Evolutionary conservation across 1,139 yeast genomes (phyloP), one percentile per base, ranked within the genome.

Genomic region (Yamadazyma oceani): DNA sequence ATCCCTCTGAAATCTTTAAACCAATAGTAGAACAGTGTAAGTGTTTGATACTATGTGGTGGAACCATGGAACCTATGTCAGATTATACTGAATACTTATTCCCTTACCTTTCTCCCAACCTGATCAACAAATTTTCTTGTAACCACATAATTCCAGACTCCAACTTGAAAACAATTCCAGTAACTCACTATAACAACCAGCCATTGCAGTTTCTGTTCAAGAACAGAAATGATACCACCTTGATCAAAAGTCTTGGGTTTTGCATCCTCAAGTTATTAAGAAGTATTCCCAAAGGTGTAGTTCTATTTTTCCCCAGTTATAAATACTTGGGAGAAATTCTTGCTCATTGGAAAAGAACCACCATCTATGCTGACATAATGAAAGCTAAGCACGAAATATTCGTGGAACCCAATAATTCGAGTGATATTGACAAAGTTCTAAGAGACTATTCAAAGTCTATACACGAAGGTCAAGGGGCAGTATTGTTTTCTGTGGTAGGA

Each of bases 11-110:
- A 36, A 67, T 79, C 2, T 88, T 90, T 54, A 69, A 71, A 42
- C 82, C 80, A 10, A 68, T 90, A 2, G 78, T 87, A 0, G 77
- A 78, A 5, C 75, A 80, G 24, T 75, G 90, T 0, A 75, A 73
- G 46, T 84, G 94, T 55, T 83, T 90, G 0, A 67, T 90, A 3
- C 58, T 90, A 5, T 95, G 96, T 9, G 98, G 98, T 26, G 98
- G 98, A 13, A 90, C 98, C 0, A 89, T 90, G 97, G 95, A 88
- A 54, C 98, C 98, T 0, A 70, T 82, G 41, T 58, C 70, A 12
- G 97, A 90, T 48, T 85, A 83, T 52, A 61, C 73, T 8, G 69
- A 78, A 21, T 77, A 74, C 45, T 62, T 90, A 27, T 80, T 89
- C 37, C 96, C 96, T 0, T 73, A 75, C 33, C 51, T 71, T 2